Conservation (phyloP, 306 rosid genomes). For the Castanea mollissima region DNA sequence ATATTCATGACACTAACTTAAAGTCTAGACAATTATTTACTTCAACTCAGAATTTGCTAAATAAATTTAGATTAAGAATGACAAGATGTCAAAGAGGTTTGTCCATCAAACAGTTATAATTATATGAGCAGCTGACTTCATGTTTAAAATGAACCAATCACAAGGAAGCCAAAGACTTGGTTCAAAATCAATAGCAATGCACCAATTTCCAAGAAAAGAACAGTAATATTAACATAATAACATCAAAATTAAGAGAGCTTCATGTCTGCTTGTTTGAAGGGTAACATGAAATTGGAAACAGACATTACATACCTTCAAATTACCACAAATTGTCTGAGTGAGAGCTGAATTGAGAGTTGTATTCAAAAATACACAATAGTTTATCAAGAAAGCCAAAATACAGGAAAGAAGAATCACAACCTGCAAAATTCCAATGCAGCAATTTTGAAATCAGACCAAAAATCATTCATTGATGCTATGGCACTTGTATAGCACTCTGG, state of each 20-base stretch:
- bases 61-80: not conserved
- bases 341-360: slow-evolving; percentile 82
- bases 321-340: slow-evolving; percentile 82
- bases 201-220: not conserved
- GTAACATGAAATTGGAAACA: not conserved
- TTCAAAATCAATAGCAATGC: not conserved
- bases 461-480: not conserved
- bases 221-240: not conserved
- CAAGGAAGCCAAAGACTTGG: not conserved
- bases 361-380: slow-evolving; percentile 70
- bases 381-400: slow-evolving; percentile 64
- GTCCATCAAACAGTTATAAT: not conserved
- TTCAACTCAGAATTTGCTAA: not conserved
- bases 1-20: not conserved
- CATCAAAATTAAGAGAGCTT: not conserved
- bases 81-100: not conserved
- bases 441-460: slow-evolving; percentile 18
- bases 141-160: not conserved
- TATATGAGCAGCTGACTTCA: not conserved
- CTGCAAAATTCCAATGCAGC: slow-evolving; percentile 45
- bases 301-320: slow-evolving; percentile 42
- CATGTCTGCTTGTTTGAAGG: not conserved
- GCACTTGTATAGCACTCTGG: too few relatives aligned
- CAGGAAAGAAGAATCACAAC: slow-evolving; percentile 74
- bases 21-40: not conserved